Base-by-base conservation (phyloP, 2,329 filamentous ascomycete species). In the Verticillium zaregamsianum region DNA sequence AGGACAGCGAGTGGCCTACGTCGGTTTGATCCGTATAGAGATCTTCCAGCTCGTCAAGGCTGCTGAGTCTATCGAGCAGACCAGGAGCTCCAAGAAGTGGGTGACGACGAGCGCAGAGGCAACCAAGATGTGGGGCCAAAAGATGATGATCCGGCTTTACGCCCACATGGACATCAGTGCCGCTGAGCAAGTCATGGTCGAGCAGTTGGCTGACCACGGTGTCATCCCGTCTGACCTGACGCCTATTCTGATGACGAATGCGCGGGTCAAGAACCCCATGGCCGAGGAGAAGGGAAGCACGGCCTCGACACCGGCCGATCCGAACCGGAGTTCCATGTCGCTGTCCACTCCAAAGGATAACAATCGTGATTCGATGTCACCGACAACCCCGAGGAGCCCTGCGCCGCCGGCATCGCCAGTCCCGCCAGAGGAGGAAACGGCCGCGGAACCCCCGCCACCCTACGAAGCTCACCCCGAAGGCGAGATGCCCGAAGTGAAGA, bases 121-220 rank as follows among this genome's bases (percentile, higher is more conserved):
- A 39, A 89, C 91, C 79, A 90, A 90, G 75, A 97, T 97, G 90
- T 99, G 94, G 94, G 88, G 91, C 61, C 95, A 99, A 74, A 96
- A 96, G 79, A 96, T 97, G 84, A 99, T 99, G 93, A 87, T 97
- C 63, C 87, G 94, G 28, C 75, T 99, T 14, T 99, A 98, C 74
- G 81, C 87, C 14, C 95, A 99, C 76, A 99, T 99, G 95, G 95
- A 99, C 63, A 96, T 99, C 70, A 93, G 89, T 70, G 81, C 89
- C 25, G 89, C 86, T 15, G 95, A 99, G 76, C 95, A 99, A 79
- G 82, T 99, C 74, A 99, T 99, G 95, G 97, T 99, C 67, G 95
- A 99, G 77, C 95, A 99, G 75, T 82, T 99, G 62, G 90, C 91
- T 14, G 91, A 95, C 62, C 95, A 99, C 76, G 95, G 94, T 5